Evolutionary conservation across 2,329 filamentous ascomycete species (phyloP), one percentile per base, ranked within the genome.

Genomic region (Colletotrichum costaricense): DNA sequence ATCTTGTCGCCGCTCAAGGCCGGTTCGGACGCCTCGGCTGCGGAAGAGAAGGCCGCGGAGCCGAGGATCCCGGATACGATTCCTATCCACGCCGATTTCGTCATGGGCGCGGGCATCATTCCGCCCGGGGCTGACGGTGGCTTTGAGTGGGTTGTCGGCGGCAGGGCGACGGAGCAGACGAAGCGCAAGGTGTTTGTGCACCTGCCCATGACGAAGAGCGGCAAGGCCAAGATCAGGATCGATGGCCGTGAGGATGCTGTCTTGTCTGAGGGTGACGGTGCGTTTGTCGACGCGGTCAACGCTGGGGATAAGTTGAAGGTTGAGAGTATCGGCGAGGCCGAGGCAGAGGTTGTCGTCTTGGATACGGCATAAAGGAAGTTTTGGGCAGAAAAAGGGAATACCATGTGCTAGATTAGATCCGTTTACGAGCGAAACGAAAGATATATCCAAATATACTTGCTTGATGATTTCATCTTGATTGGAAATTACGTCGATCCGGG

Each of bases 61-160:
- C 91, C 93, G 0, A 83, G 83, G 2, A 84, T 93, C 24, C 84
- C 88, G 1, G 88, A 86, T n/a, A 93, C 92, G 0, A 97, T 97
- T 75, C 93, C 94, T 8, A 92, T 97, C 68, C 93, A 97, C 80
- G 93, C 94, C 12, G 94, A 97, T 83, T 88, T 97, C 63, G 91
- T 93, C 73, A 97, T 97, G 94, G 91, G 90, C 46, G 94, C 94
- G 0, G 92, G 91, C 7, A 91, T 97, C 69, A 89, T 97, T 68
- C 88, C 86, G 8, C 91, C 93, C 0, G 87, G 88, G 33, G 87
- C 93, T 0, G 87, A 88, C 33, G 87, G 87, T 78, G 88, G 83
- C 55, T 95, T 96, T 72, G 88, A 89, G 77, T 97, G 95, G 89
- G 90, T 87, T 9, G 84, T 96, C 24, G 95, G 95, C 12, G 91